Base-by-base conservation (phyloP, 805 yeast species). In the Candida stauntonica region DNA sequence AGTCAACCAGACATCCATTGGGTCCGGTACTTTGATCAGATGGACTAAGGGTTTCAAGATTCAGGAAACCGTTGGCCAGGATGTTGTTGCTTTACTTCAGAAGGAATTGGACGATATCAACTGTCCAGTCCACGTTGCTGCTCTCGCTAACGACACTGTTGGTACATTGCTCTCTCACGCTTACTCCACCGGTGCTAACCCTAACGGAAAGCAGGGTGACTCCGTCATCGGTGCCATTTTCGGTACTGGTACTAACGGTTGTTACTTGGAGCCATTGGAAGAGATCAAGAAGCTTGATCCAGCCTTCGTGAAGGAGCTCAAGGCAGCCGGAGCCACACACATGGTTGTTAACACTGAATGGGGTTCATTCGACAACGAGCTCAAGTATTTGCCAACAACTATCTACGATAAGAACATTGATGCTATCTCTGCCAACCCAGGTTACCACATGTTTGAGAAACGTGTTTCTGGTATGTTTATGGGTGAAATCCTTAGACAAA, bases 211-310 rank as follows among this genome's bases (percentile, higher is more conserved):
- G 35, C 79, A 77, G 43, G 78, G 93, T 33, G 79, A 78, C 41
- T 86, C 97, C 8, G 73, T 84, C 7, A 70, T 89, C 48, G 98
- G 99, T 34, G 80, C 89, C 45, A 91, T 91, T 47, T 86, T 89
- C 55, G 99, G 99, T 49, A 93, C 99, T 2, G 99, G 99, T 58
- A 91, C 98, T 20, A 91, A 91, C 62, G 97, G 97, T 45, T 96
- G 96, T 13, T 91, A 93, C 63, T 71, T 77, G 58, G 99, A 91
- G 63, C 72, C 76, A 40, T 60, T 88, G 36, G 79, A 75, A 29
- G 74, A 80, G 39, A 85, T 93, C 50, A 75, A 74, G 39, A 91
- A 93, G 63, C 68, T 89, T 45, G 75, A 78, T n/a, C 69, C 73
- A 3, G 62, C 66, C 24, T 40, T 62, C 12, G 61, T 62, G 32